Percentiles rank a stretch among this genome's conserved stretches.
Conservation (phyloP, 1,284 basidiomycete species). For the Ceratobasidium sp. region DNA sequence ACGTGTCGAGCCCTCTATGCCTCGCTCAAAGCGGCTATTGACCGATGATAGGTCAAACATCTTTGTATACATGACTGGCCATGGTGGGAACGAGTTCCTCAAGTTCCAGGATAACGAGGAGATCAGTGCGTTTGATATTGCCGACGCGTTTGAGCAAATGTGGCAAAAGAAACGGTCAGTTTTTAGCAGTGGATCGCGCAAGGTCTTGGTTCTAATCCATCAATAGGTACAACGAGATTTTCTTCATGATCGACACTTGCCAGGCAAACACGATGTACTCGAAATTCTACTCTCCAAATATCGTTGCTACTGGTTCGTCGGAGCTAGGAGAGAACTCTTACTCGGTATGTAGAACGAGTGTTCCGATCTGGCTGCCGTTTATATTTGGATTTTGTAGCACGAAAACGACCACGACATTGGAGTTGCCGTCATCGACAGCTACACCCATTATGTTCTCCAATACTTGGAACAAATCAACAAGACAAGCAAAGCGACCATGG, state of each 20-base stretch:
- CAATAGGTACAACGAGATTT: constrained; percentile 89
- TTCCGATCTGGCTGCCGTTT: no score
- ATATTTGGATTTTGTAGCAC: constrained; percentile 60
- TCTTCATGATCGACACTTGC: constrained; percentile 99
- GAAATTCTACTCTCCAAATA: constrained; percentile 94
- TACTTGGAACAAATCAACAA: constrained; percentile 94
- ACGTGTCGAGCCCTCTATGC: constrained; percentile 76
- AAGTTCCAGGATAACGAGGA: constrained; percentile 99
- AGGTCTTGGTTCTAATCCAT: not conserved
- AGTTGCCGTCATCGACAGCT: constrained; percentile 94
- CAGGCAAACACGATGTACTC: constrained; percentile 97
- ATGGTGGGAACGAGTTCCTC: constrained; percentile 97
- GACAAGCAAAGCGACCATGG: constrained; percentile 80
- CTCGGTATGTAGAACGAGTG: constrained; percentile 65
- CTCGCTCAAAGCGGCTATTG: constrained; percentile 89
- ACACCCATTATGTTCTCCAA: constrained; percentile 90
- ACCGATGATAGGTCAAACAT: constrained; percentile 93
- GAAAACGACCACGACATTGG: constrained; percentile 94
- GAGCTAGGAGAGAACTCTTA: constrained; percentile 91
- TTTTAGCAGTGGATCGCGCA: not conserved
- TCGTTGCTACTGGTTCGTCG: constrained; percentile 92
- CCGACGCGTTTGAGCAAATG: constrained; percentile 98
- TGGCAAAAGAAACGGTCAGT: constrained; percentile 89
- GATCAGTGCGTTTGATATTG: constrained; percentile 93
- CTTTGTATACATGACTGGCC: constrained; percentile 98